phyloP scores from a whole-genome alignment of 805 yeast species.

The Cyberlindnera misumaiensis region DNA sequence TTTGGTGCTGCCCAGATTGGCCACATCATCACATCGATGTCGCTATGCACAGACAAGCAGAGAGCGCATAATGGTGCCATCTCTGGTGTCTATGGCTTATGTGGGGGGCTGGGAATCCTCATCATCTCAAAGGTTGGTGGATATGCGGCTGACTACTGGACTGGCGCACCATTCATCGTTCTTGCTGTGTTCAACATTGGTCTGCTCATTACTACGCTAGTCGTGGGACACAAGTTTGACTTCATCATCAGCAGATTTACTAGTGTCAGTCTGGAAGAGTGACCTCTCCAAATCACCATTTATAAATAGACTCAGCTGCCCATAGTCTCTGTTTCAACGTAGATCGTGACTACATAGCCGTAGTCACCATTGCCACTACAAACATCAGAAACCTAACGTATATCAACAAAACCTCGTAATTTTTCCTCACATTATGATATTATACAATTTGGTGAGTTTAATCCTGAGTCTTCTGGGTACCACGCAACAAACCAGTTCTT shows the following conservation, averaged over 20 bases:
- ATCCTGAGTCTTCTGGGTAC: conserved; percentile 92
- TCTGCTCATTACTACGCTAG: conserved; percentile 17
- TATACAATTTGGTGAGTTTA: conserved; percentile 32
- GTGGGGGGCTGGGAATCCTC: conserved; percentile 64
- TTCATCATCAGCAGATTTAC: conserved; percentile 5
- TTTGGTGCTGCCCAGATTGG: conserved; percentile 61
- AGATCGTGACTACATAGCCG: too few species aligned
- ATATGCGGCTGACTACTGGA: conserved; percentile 46
- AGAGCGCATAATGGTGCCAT: conserved; percentile 51
- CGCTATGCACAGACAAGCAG: conserved; percentile 43
- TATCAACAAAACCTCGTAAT: conserved; percentile 22
- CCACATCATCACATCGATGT: conserved; percentile 55
- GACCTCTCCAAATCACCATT: too few species aligned
- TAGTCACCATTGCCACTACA: too few species aligned
- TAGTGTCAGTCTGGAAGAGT: neutral
- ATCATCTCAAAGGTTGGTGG: conserved; percentile 59
- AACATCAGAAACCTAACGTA: conserved; percentile 18
- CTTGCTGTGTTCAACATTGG: conserved; percentile 36
- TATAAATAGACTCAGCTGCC: neutral
- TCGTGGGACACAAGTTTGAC: conserved; percentile 16
- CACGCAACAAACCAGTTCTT: conserved; percentile 99
- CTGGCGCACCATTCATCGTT: conserved; percentile 52
- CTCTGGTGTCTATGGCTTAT: conserved; percentile 61
- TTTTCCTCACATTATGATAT: conserved; percentile 15
- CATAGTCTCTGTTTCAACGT: too few species aligned